Evolutionary conservation across 305 asterid genomes (phyloP), one percentile per base, ranked within the genome.

Genomic region (Solanum aculeatissimum): DNA sequence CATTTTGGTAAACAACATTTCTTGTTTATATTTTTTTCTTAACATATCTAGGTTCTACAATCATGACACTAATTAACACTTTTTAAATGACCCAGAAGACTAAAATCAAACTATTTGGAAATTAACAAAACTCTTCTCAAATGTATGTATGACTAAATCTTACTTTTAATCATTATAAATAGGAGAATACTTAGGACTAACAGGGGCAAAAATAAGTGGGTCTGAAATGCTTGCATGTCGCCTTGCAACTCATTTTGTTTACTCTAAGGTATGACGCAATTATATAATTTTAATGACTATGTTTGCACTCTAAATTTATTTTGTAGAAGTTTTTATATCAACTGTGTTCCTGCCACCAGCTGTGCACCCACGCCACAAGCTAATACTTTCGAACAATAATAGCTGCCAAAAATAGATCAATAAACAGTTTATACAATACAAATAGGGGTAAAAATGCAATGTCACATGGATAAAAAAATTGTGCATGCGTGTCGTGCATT

Each of bases 191-290:
- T 47, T 82, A 7, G 88, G 86, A 66, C 58, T 86, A 49, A 83
- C 88, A 7, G 86, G 88, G 13, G 53, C 69, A 19, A 45, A 40
- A 40, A 14, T 86, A n/a, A 63, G 51, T 74, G 88, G 88, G 2
- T 38, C 72, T 29, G 88, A 86, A 82, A 86, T 86, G 88, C 63
- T 86, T 83, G 38, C 84, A 1, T 49, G 70, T 75, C 86, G 88
- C 45, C 88, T 86, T 29, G 88, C 86, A 63, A 82, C 88, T 74
- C 88, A 86, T 83, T 86, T 60, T 77, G 81, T 60, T 53, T 85
- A 25, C n/a, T 83, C 84, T 1, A 53, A 86, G 88, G 88, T 82
- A 82, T 19, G 58, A 45, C 45, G 19, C 11, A 45, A 45, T 45
- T 72, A 43, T 43, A 21, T 6, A 7, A 29, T 65, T 29, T 58